These are phyloP conservation scores for Warburgia ugandensis DNA, from an alignment of 164 flowering plant genomes.

Conservation along the genomic window DNA sequence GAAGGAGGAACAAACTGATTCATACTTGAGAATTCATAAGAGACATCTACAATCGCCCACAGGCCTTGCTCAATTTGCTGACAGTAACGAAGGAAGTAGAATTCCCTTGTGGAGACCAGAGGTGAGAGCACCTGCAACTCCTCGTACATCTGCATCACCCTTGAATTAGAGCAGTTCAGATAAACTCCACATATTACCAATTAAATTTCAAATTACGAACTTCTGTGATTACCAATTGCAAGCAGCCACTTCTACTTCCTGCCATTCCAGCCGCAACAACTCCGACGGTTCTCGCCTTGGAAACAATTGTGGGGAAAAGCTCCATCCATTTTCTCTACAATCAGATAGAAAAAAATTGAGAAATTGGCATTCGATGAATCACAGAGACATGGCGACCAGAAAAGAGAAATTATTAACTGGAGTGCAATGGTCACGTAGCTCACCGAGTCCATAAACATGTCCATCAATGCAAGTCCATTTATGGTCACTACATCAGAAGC, in stretches of 20 bases:
- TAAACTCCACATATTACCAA: background rate
- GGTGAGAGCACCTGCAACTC: slow-evolving; percentile 75
- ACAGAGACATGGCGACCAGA: background rate
- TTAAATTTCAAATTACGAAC: background rate
- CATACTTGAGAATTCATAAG: slow-evolving; percentile 38
- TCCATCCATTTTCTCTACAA: slow-evolving; percentile 60
- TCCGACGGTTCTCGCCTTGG: slow-evolving; percentile 41
- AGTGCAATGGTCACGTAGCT: slow-evolving; percentile 9
- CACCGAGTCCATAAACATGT: slow-evolving; percentile 70
- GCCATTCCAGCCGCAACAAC: slow-evolving; percentile 38
- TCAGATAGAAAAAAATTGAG: background rate
- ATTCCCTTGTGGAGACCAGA: slow-evolving; percentile 52
- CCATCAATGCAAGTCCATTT: slow-evolving; percentile 50
- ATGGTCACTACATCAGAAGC: slow-evolving; percentile 43
- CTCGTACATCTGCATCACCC: slow-evolving; percentile 53
- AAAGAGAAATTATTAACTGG: background rate
- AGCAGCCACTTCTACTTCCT: slow-evolving; percentile 47
- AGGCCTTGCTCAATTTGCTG: slow-evolving; percentile 61
- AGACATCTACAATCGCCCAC: slow-evolving; percentile 86
- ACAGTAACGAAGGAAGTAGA: slow-evolving; percentile 75
- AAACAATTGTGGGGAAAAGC: slow-evolving; percentile 54
- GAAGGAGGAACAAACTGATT: slow-evolving; percentile 19
- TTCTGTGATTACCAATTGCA: slow-evolving; percentile 49
- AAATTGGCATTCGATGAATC: background rate
- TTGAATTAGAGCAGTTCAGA: slow-evolving; percentile 2